A percentile compares a stretch with the other conserved stretches of the same genome.
Conservation (phyloP, 805 yeast species). For the Metschnikowia shivogae region DNA sequence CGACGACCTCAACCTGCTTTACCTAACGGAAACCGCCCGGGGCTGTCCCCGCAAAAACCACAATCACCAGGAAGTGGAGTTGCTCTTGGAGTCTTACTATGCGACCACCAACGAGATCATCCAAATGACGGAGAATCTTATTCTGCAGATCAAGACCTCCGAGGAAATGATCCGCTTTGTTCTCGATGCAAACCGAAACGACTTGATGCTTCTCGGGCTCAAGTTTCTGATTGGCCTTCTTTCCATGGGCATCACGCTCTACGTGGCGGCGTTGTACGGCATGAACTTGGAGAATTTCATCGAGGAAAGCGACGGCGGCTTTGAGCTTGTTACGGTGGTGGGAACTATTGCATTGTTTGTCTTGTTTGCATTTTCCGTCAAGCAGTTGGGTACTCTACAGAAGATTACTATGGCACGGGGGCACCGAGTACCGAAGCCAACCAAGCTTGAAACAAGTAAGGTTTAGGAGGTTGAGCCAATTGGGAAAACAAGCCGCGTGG, state of each 20-base stretch:
- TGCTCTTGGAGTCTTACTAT: constrained; percentile 85
- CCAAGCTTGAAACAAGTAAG: no score
- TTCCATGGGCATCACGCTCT: constrained; percentile 76
- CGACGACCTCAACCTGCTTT: constrained; percentile 78
- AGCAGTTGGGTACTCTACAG: constrained; percentile 60
- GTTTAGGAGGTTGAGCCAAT: no score
- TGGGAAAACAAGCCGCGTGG: no score
- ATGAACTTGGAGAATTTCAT: constrained; percentile 93
- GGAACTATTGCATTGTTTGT: constrained; percentile 41
- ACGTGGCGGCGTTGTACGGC: constrained; percentile 85
- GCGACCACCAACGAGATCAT: constrained; percentile 92
- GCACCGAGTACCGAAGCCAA: background rate
- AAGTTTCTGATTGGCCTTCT: constrained; percentile 79
- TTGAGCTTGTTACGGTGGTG: constrained; percentile 40
- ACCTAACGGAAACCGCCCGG: constrained; percentile 57
- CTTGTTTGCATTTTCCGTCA: constrained; percentile 52
- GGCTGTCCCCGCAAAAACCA: constrained; percentile 47
- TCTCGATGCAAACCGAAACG: constrained; percentile 89
- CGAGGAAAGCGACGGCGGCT: constrained; percentile 76
- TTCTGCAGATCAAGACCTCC: constrained; percentile 82
- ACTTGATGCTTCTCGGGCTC: constrained; percentile 82
- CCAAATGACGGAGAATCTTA: constrained; percentile 74
- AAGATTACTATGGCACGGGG: constrained; percentile 57
- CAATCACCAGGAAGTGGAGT: constrained; percentile 84
- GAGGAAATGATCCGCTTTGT: constrained; percentile 94